Base-by-base conservation (phyloP, 768 basidiomycete genomes). In the Leccinum sublutescens region DNA sequence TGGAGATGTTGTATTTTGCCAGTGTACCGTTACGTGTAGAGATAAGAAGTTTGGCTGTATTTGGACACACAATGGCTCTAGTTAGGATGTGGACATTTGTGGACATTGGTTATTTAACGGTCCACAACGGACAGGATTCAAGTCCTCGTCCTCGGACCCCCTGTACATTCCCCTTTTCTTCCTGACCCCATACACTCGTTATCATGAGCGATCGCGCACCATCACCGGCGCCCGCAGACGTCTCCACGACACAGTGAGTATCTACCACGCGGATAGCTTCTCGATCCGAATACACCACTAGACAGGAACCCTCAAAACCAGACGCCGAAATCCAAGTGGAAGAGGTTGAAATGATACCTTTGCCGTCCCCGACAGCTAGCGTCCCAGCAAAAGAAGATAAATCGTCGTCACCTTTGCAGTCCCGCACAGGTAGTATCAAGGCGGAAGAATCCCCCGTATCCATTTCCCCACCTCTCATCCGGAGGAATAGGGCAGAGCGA, bases 161-260 rank as follows among this genome's bases (percentile, higher is more conserved):
- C 59, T 64, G 63, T 60, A 58, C 56, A 43, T 45, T 45, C 40
- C 8, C 52, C 27, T 55, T 8, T 52, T 12, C 15, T 15, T 19
- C 40, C 68, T 60, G 62, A 68, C 67, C 61, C 21, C 59, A 63
- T 62, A 56, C 71, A 57, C 49, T 74, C 73, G 38, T 74, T 71
- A 71, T 59, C 60, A 75, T 73, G 73, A 64, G 60, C 65, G 58
- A 73, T 64, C 56, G 58, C 48, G 27, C 62, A 15, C 38, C 60
- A 5, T 53, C 64, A 1, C 55, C 62, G 0, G 1, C 29, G 11
- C 27, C 55, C 17, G 19, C 47, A 34, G 33, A 52, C 23, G 11
- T 10, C 9, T 53, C 48, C n/a, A 12, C 27, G 10, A 25, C 54
- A 52, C 55, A 66, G 72, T 75, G 52, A 54, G 68, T 59, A 23